These are phyloP conservation scores for Pythium phragmiticola DNA, from an alignment of 352 stramenopile genomes.

Conservation along the genomic window DNA sequence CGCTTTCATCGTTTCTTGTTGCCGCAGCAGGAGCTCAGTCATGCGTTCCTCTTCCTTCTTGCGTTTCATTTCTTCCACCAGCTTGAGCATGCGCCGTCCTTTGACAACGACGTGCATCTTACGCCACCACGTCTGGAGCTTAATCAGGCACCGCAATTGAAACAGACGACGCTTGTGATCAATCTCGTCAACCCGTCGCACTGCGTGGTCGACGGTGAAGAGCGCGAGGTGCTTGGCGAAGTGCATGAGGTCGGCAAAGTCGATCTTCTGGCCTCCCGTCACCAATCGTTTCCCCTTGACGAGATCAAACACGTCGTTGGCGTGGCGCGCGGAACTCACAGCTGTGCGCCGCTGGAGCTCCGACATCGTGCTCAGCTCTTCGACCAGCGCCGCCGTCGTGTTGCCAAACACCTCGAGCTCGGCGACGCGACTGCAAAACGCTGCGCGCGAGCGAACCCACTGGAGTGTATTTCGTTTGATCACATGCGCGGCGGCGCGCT, in stretches of 20 bases:
- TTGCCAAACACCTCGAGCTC: conserved; percentile 65
- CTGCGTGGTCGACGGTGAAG: conserved; percentile 62
- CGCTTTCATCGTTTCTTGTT: conserved; percentile 12
- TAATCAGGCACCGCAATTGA: conserved; percentile 46
- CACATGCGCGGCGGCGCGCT: conserved; percentile 51
- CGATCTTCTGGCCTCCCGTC: conserved; percentile 34
- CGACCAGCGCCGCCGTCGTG: conserved; percentile 48
- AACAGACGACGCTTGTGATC: conserved; percentile 50
- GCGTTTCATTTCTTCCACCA: conserved; percentile 49
- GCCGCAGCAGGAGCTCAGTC: conserved; percentile 26
- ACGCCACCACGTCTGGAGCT: conserved; percentile 63
- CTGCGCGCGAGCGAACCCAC: conserved; percentile 50
- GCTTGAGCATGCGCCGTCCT: conserved; percentile 37
- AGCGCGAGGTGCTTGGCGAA: conserved; percentile 70
- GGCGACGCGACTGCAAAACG: conserved; percentile 53
- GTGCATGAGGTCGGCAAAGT: conserved; percentile 56
- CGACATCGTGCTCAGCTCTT: conserved; percentile 38
- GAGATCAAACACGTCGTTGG: conserved; percentile 42
- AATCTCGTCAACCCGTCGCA: conserved; percentile 57
- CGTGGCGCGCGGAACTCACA: neutral
- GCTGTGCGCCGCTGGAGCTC: conserved; percentile 14
- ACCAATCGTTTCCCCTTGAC: conserved; percentile 25
- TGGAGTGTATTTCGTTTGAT: conserved; percentile 61
- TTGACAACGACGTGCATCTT: conserved; percentile 43
- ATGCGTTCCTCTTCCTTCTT: conserved; percentile 41